Base-by-base conservation (phyloP, 2,329 filamentous ascomycete genomes). In the Neonectria punicea region DNA sequence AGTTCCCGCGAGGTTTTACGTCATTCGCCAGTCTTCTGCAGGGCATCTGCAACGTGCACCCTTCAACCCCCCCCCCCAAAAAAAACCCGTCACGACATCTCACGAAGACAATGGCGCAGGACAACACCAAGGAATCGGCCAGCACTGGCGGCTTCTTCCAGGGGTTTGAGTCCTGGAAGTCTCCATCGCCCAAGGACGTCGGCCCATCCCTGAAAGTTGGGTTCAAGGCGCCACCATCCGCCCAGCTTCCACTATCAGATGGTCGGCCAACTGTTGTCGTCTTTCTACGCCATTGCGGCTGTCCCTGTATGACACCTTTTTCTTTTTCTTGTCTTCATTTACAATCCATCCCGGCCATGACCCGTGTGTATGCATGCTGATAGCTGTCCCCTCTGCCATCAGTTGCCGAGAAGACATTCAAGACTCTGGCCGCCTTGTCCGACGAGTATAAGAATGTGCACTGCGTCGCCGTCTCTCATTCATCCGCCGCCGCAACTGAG, bases 281-380 rank as follows among this genome's bases (percentile, higher is more conserved):
- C 16, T 93, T 93, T 73, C 82, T 93, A 6, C 84, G 91, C 36
- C 90, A 93, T 76, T 93, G 90, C 75, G 91, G 91, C 36, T 92
- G 90, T 80, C 91, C 91, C 11, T 92, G 91, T 91, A 84, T 75
- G 85, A n/a, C 18, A 51, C 49, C 47, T 49, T 28, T 25, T 25
- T 25, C 25, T 6, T 25, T 25, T 25, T 25, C 25, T 25, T 25
- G 5, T 25, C 25, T 25, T 25, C 25, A 6, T 25, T 25, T 25
- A 25, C 25, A 25, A 25, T 25, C 25, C 25, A 25, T 25, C 5
- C 25, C 5, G 25, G 25, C 25, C 32, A 34, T 14, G 28, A 14
- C n/a, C 20, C 18, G 14, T 28, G 30, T 28, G 13, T 32, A 34
- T 16, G 28, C 20, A 30, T 49, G 10, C 30, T 44, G 20, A 63